Evolutionary conservation across 2,329 filamentous ascomycete species (phyloP), one percentile per base, ranked within the genome.

Genomic region (Fusarium redolens): DNA sequence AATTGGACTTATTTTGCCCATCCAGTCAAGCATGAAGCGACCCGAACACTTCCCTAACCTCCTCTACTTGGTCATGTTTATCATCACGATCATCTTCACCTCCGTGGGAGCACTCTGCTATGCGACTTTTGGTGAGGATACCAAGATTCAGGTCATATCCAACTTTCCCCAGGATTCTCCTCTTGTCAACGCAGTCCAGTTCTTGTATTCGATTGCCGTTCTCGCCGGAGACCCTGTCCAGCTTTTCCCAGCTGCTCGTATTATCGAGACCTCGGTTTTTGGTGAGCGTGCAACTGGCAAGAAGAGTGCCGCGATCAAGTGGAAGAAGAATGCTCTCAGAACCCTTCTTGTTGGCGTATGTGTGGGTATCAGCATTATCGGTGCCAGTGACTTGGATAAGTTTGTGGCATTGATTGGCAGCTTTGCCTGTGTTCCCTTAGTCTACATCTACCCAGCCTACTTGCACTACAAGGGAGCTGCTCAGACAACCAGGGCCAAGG

Each of bases 161-260:
- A 94, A 94, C 80, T 93, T 91, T 76, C 92, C 92, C 0, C 92
- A 93, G 75, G 85, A 86, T 74, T 92, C 88, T 80, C 87, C 88
- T 61, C 85, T 94, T n/a, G 92, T 94, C 83, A 93, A 94, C 72
- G 89, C 90, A 0, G 91, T 94, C 12, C 92, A 94, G 76, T 91
- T 93, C 78, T 84, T 94, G 57, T 94, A 94, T 83, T 91, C 91
- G 7, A 80, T 93, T 30, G 92, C 92, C 4, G 91, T 94, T 12
- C 84, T 94, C n/a, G 90, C 91, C 10, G 92, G 92, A 38, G 91
- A 90, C 50, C 92, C 92, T 0, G 92, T 94, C 4, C 92, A 94
- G 80, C 86, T 94, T 50, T 94, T 93, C 82, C 92, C 92, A 0
- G 91, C 92, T 12, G 85, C 92, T 57, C 88, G 92, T 73, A 94